Evolutionary conservation across 2,329 filamentous ascomycete genomes (phyloP).

Genomic region (Aspergillus tubingensis): DNA sequence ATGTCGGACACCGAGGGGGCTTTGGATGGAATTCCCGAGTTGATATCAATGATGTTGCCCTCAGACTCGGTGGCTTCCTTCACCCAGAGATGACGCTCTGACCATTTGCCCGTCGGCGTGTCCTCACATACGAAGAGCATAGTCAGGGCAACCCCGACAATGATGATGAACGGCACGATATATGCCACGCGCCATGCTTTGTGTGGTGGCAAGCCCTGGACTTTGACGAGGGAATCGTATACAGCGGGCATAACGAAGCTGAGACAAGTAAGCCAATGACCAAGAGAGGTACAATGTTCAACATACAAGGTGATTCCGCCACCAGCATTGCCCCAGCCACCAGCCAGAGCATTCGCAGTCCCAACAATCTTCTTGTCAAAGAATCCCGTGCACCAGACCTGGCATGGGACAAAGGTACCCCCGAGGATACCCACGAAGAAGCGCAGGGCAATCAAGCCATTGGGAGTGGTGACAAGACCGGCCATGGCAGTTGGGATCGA

Average conservation of each 20-base stretch:
- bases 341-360: constrained; percentile 81
- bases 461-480: constrained; percentile 69
- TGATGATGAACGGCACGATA: constrained; percentile 77
- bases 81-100: constrained; percentile 64
- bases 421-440: constrained; percentile 50
- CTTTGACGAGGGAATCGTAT: constrained; percentile 70
- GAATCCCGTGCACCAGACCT: constrained; percentile 91
- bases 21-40: constrained; percentile 24
- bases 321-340: constrained; percentile 82
- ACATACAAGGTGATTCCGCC: constrained; percentile 78
- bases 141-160: constrained; percentile 64
- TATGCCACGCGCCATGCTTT: constrained; percentile 84
- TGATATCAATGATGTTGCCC: constrained; percentile 35
- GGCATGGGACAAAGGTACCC: constrained; percentile 60
- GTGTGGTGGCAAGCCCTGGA: constrained; percentile 62
- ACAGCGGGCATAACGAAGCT: constrained; percentile 87
- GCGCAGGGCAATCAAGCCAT: constrained; percentile 49
- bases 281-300: too few species aligned
- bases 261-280: constrained; percentile 2
- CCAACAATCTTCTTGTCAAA: constrained; percentile 92
- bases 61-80: constrained; percentile 41
- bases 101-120: constrained; percentile 80
- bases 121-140: constrained; percentile 77
- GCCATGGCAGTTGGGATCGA: constrained; percentile 80
- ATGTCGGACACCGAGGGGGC: constrained; percentile 29